Base-by-base conservation (phyloP, 768 basidiomycete species). In the Lanmaoa rubissima region DNA sequence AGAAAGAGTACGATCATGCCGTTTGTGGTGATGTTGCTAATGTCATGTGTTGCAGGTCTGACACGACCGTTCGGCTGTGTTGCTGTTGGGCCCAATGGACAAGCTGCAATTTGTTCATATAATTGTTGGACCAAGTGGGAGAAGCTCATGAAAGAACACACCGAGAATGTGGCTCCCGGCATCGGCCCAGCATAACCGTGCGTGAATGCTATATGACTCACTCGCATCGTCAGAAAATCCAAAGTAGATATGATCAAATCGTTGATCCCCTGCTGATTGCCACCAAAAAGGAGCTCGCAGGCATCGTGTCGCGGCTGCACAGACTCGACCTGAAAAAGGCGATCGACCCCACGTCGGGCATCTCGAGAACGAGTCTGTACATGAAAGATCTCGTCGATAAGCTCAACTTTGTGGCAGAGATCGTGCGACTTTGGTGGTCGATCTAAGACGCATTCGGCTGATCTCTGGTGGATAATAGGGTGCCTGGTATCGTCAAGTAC, bases 361-460 rank as follows among this genome's bases (percentile, higher is more conserved):
- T 76, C 54, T 66, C 75, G 1, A 76, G 71, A 2, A 75, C 76
- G 62, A 96, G 92, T 71, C 71, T 86, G 16, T 98, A 98, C 73
- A 90, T 98, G 84, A 90, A 91, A 19, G 66, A 68, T n/a, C 78
- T 99, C 52, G 82, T 86, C 8, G 95, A 97, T 55, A 97, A 69
- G 28, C 75, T 99, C 45, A 74, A 78, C 1, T 94, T 92, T 66
- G 77, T 98, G 13, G 90, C 90, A 0, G 91, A 93, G 21, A 79
- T 84, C 43, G 81, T 79, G 45, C 80, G 81, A 52, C 78, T 82
- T 63, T 97, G 96, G 96, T 95, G 60, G 17, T 35, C 14, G 19
- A 35, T 46, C 9, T 7, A 10, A 24, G 19, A 41, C 31, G 16
- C 16, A 24, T 35, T 42, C 3, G 24, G 47, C 53, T 66, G 34